A percentile compares a stretch with the other conserved stretches of the same genome.
Conservation (phyloP, 2,329 filamentous ascomycete species). For the Apiospora aurea region DNA sequence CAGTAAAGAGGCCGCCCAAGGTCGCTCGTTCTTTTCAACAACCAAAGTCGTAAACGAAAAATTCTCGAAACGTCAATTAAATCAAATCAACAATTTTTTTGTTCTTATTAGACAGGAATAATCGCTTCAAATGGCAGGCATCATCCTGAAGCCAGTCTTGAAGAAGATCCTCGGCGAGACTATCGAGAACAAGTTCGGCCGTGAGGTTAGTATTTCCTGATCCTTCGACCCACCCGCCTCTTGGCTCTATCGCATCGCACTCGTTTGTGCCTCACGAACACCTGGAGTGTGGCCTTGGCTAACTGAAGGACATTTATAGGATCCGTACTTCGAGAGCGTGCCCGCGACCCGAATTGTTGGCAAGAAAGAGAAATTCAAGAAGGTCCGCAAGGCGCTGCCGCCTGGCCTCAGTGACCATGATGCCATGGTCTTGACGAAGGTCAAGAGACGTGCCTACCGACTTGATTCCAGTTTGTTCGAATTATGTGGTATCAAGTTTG, state of each 20-base stretch:
- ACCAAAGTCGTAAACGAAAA: not conserved
- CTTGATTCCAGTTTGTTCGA: constrained; percentile 87
- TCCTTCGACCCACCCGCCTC: constrained; percentile 10
- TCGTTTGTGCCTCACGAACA: constrained; percentile 41
- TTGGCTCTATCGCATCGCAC: constrained; percentile 44
- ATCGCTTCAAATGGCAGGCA: constrained; percentile 55
- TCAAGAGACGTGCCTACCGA: constrained; percentile 84
- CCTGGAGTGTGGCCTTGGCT: constrained; percentile 20
- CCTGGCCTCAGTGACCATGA: constrained; percentile 85
- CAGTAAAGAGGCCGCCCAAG: constrained; percentile 4
- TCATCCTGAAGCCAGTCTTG: constrained; percentile 61
- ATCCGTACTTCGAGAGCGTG: constrained; percentile 88
- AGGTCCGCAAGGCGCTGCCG: constrained; percentile 83
- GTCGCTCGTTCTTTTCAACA: not conserved
- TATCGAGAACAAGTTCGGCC: constrained; percentile 59
- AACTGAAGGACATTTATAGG: constrained; percentile 56
- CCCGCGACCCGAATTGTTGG: constrained; percentile 74
- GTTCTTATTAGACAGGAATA: not conserved
- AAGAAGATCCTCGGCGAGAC: constrained; percentile 66
- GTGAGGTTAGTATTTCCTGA: constrained; percentile 27
- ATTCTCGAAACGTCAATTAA: not conserved
- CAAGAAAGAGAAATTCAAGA: constrained; percentile 75
- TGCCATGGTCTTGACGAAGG: constrained; percentile 80
- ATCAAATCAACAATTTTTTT: not conserved
- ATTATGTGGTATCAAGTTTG: constrained; percentile 82